Conservation (phyloP, 305 asterid genomes). For the Fraxinus greggii region DNA sequence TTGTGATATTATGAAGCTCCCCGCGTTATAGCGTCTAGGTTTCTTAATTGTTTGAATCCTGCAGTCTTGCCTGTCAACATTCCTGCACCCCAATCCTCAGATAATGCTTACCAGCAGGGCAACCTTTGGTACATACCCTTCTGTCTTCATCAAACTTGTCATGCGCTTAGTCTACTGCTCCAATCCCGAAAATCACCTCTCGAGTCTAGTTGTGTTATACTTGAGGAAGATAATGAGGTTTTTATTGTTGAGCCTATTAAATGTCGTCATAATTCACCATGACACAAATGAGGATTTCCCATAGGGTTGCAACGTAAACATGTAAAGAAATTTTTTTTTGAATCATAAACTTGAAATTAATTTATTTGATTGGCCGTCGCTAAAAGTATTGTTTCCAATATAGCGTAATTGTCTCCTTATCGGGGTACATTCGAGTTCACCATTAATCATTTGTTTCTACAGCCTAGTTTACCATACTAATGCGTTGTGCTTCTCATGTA, state of each 20-base stretch:
- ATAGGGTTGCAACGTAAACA: not conserved
- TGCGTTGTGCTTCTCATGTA: not conserved
- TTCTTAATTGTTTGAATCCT: not conserved
- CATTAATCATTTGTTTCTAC: not conserved
- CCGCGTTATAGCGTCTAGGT: not conserved
- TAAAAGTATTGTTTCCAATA: not conserved
- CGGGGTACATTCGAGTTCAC: not conserved
- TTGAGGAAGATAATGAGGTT: not conserved
- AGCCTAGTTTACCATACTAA: no score
- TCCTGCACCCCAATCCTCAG: not conserved
- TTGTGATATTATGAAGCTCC: not conserved
- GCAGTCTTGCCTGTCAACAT: not conserved
- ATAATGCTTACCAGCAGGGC: not conserved
- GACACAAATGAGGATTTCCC: not conserved
- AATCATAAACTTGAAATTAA: not conserved
- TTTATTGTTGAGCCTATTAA: not conserved
- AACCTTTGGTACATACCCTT: not conserved
- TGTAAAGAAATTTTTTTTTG: not conserved
- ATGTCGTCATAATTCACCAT: not conserved
- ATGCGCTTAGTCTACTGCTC: not conserved
- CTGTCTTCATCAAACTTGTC: not conserved
- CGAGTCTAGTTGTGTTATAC: not conserved
- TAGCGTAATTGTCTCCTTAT: not conserved
- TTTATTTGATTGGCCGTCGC: not conserved
- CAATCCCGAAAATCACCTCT: not conserved